Conservation (phyloP, 768 basidiomycete genomes). For the Lentinula boryana region DNA sequence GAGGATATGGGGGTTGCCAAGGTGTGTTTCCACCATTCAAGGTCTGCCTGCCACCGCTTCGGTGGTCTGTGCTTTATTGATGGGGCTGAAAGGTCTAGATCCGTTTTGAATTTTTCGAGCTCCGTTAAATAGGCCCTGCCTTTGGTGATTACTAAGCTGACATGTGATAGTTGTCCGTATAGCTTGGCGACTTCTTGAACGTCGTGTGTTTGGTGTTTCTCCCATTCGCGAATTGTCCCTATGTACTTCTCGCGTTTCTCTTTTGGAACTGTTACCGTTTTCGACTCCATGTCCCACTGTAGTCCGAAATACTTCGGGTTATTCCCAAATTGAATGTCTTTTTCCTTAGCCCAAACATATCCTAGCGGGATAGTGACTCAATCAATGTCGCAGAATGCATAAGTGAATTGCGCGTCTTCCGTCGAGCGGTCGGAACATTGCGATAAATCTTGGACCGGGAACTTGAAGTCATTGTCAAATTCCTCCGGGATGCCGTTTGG, state of each 20-base stretch:
- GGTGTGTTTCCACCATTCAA: too few relatives aligned
- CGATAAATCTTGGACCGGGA: too few relatives aligned
- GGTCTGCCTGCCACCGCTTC: too few relatives aligned
- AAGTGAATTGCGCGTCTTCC: too few relatives aligned
- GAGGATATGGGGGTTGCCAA: not conserved
- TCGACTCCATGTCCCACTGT: slow-evolving; percentile 22
- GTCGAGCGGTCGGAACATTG: too few relatives aligned
- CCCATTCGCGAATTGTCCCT: slow-evolving; percentile 11
- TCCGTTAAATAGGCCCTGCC: too few relatives aligned
- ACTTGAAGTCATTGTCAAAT: too few relatives aligned
- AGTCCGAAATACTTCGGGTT: slow-evolving; percentile 27
- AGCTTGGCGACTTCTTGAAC: slow-evolving; percentile 17
- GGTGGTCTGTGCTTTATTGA: too few relatives aligned
- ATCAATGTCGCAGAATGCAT: too few relatives aligned
- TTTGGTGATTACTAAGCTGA: slow-evolving; percentile 12
- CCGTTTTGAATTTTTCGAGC: slow-evolving; percentile 7
- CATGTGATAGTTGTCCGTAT: slow-evolving; percentile 26
- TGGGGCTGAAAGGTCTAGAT: slow-evolving; percentile 15
- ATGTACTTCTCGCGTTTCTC: slow-evolving; percentile 17
- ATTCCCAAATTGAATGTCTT: slow-evolving; percentile 15
- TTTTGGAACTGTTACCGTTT: slow-evolving; percentile 16
- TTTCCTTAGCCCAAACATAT: slow-evolving; percentile 25
- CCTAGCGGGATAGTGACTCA: slow-evolving; percentile 11
- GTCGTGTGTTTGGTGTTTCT: not conserved
- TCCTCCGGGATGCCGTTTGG: too few relatives aligned